Evolutionary conservation across 305 asterid species (phyloP).

Genomic region (Solanum hybrid): DNA sequence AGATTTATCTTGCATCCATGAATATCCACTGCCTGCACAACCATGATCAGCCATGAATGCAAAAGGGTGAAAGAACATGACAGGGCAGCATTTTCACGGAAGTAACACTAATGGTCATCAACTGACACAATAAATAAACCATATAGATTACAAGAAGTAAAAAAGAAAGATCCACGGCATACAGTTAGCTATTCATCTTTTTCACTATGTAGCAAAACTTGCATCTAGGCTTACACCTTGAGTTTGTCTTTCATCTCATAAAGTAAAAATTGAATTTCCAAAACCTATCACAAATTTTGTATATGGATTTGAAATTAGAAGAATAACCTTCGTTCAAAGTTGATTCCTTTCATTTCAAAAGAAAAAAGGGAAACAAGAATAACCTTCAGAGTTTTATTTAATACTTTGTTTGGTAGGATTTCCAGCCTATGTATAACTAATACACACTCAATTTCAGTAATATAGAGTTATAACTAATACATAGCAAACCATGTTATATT

Average conservation of each 20-base stretch:
- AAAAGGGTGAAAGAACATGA: not conserved
- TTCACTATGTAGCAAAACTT: not conserved
- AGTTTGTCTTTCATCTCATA: not conserved
- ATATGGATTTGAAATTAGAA: not conserved
- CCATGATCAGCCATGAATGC: conserved; percentile 3
- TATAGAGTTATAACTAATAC: not conserved
- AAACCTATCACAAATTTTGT: not conserved
- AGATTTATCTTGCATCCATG: conserved; percentile 52
- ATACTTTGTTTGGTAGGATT: not conserved
- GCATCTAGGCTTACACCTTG: not conserved
- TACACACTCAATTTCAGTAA: not conserved
- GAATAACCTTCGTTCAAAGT: not conserved
- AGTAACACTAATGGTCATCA: not conserved
- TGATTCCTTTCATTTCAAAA: not conserved
- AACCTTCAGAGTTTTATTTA: not conserved
- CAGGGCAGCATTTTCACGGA: not conserved
- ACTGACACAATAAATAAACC: not conserved
- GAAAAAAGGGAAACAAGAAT: not conserved
- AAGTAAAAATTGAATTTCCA: not conserved
- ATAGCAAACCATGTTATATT: not conserved
- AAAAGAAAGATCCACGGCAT: not conserved
- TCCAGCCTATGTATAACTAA: not conserved
- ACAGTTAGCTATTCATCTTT: not conserved
- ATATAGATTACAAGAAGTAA: not conserved
- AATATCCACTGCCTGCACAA: conserved; percentile 43